Base-by-base conservation (phyloP, 1,284 basidiomycete species). In the Pterulicium gracile region DNA sequence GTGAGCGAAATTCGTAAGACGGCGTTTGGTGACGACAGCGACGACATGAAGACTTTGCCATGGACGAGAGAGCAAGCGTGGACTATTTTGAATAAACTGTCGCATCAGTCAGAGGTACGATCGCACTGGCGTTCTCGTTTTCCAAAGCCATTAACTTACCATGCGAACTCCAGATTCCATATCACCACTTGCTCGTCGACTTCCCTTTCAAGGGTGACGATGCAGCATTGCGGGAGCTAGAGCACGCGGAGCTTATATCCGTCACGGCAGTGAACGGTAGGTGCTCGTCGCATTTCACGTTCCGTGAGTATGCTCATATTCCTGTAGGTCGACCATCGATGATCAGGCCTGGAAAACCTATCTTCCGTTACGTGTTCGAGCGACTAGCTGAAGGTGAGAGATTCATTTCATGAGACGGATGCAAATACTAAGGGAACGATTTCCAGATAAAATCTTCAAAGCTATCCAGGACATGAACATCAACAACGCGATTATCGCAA, bases 151-250 rank as follows among this genome's bases (percentile, higher is more conserved):
- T 46, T 50, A 44, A 52, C 47, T 24, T 34, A 32, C 47, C 20
- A 18, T n/a, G 39, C 17, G 19, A 3, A 12, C 42, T 19, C 35
- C 44, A 90, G 88, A 64, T 88, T 13, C 72, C 86, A 7, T 98
- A 97, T 61, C 80, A 91, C 49, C 80, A 91, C 34, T 69, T 90
- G 5, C 67, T 98, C 46, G 64, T 87, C 48, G 83, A 89, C 46
- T 87, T 85, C 59, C 90, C 89, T 1, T 98, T 96, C 79, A 96
- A 93, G 61, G 89, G 87, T 15, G 83, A 93, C 55, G 93, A 97
- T 58, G 66, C 69, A 12, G 73, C 88, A 3, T 61, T 98, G 51
- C 77, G 90, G 52, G 78, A 75, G 20, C 81, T 98, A 77, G 95
- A 97, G 59, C 85, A 89, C 54, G 83, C 87, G 3, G 94, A 97